phyloP scores from a whole-genome alignment of 2,329 filamentous ascomycete species.

The Verticillium nonalfalfae region DNA sequence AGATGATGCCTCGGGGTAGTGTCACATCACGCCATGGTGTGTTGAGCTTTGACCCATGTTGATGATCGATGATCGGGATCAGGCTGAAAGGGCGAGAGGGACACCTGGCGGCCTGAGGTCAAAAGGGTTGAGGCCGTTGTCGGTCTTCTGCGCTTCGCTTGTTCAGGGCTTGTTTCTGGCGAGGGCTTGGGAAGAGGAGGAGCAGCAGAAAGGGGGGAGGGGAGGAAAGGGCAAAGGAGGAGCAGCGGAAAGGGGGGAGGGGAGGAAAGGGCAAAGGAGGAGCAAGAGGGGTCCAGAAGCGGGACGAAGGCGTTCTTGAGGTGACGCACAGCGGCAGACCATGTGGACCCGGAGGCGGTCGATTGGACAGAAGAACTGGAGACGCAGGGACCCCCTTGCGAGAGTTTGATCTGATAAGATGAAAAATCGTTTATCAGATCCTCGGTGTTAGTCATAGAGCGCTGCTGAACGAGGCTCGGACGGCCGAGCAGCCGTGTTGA shows the following conservation, averaged over 20 bases:
- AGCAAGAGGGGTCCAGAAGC: background rate
- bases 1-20: no score
- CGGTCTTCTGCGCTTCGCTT: background rate
- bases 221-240: no score
- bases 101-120: no score
- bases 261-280: no score
- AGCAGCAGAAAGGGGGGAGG: no score
- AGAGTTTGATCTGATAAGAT: conserved; percentile 2
- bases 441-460: background rate
- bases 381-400: background rate
- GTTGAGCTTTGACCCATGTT: no score
- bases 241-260: background rate
- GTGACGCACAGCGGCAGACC: background rate
- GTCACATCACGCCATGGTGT: no score
- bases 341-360: background rate
- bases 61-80: background rate
- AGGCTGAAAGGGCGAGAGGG: background rate
- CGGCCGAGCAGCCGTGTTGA: background rate
- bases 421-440: background rate
- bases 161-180: background rate
- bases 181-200: background rate
- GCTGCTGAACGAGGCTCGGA: background rate
- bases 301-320: background rate
- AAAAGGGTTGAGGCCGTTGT: background rate
- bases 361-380: background rate